phyloP scores from a whole-genome alignment of 225 moss, liverwort and hornwort species.

The Polytrichum commune region DNA sequence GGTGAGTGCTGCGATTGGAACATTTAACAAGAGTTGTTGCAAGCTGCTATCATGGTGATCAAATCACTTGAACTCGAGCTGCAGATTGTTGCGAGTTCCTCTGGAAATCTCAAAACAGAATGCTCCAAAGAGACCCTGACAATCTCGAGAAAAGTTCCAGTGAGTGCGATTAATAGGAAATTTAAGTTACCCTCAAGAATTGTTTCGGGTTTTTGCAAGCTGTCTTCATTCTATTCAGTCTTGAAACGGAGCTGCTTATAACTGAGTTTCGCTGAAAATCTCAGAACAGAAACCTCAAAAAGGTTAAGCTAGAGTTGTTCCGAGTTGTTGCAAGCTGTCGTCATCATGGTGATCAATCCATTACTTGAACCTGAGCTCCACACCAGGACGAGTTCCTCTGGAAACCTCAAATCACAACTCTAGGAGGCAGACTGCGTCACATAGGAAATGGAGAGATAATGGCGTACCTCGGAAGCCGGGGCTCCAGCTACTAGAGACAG shows the following conservation, averaged over 20 bases:
- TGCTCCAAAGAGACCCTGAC: too few species aligned
- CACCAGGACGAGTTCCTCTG: not conserved
- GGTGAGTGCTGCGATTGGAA: not conserved
- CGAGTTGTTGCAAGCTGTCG: not conserved
- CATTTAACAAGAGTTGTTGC: not conserved
- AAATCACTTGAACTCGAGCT: not conserved
- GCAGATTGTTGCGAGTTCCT: not conserved
- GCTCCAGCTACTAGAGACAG: constrained; percentile 56
- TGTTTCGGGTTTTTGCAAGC: too few species aligned
- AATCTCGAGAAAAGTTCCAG: too few species aligned
- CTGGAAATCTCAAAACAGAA: not conserved
- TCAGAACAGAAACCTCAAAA: not conserved
- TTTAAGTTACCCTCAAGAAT: too few species aligned
- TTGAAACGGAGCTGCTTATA: not conserved
- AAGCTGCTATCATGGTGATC: not conserved
- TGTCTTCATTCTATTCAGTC: too few species aligned
- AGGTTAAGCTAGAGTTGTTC: not conserved
- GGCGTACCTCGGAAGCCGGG: constrained; percentile 58
- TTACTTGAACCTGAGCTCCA: not conserved
- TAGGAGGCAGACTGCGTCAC: not conserved
- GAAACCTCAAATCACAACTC: not conserved
- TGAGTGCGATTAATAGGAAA: too few species aligned
- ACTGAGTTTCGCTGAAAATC: not conserved
- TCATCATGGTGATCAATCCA: not conserved
- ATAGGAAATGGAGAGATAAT: not conserved